Evolutionary conservation across 345 rosid species (phyloP).

Genomic region (Melastoma malabathricum): DNA sequence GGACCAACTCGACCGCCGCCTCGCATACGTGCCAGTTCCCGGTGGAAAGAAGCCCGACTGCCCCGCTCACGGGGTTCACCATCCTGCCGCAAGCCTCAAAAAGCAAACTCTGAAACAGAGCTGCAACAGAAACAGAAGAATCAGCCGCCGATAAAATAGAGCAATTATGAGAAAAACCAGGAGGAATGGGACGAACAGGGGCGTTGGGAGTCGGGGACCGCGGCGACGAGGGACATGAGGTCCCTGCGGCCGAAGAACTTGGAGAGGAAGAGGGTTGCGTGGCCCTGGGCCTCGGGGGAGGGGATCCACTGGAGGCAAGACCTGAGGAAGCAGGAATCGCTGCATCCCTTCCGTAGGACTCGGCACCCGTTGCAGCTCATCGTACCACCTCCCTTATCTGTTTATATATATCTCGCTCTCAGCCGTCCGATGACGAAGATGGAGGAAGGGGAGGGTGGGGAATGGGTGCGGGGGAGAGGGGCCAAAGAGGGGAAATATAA

Average conservation of each 20-base stretch:
- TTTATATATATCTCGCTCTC: not conserved
- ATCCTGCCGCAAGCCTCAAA: constrained; percentile 37
- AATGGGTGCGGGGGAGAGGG: no score
- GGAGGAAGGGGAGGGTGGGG: no score
- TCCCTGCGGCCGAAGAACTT: constrained; percentile 92
- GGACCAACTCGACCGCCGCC: constrained; percentile 26
- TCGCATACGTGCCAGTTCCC: constrained; percentile 31
- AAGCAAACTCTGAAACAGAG: constrained; percentile 22
- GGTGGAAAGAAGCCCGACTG: constrained; percentile 25
- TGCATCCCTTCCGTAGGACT: constrained; percentile 76
- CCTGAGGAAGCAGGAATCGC: constrained; percentile 60
- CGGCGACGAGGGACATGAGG: constrained; percentile 61
- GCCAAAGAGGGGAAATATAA: no score
- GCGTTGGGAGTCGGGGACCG: constrained; percentile 47
- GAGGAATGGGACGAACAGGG: constrained; percentile 26
- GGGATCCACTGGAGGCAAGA: constrained; percentile 54
- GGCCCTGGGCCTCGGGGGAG: constrained; percentile 51
- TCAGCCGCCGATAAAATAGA: not conserved
- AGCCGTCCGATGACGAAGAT: not conserved
- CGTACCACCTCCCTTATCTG: no score
- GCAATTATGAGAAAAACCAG: not conserved
- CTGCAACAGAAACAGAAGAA: constrained; percentile 4
- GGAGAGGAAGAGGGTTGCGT: constrained; percentile 84
- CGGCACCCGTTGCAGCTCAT: constrained; percentile 94
- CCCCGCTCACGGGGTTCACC: constrained; percentile 27